These are phyloP conservation scores for Pseudozyma tsukubaensis DNA, from an alignment of 1,284 basidiomycete genomes.

Conservation along the genomic window DNA sequence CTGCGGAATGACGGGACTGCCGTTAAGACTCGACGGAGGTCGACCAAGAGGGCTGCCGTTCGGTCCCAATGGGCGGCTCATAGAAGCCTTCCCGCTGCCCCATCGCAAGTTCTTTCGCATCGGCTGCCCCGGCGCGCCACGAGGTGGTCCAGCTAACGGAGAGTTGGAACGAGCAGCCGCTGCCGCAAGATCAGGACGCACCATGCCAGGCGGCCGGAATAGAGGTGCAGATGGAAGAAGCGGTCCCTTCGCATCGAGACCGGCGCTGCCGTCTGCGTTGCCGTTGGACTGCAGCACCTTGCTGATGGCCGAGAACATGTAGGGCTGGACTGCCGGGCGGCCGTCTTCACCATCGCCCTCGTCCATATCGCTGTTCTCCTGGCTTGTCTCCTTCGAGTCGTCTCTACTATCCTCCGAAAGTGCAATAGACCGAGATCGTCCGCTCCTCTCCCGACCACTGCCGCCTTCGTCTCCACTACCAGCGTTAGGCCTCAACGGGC, in stretches of 20 bases:
- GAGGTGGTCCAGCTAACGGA: constrained; percentile 51
- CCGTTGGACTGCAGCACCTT: constrained; percentile 43
- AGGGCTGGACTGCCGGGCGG: constrained; percentile 20
- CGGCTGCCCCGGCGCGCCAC: constrained; percentile 53
- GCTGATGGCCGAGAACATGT: constrained; percentile 51
- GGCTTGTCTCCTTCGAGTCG: constrained; percentile 28
- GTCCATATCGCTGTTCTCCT: constrained; percentile 35
- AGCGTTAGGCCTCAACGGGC: constrained; percentile 9
- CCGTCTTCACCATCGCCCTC: constrained; percentile 30
- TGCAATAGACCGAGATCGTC: constrained; percentile 30
- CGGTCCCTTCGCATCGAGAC: constrained; percentile 24
- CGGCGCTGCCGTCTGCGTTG: constrained; percentile 9
- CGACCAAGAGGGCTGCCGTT: constrained; percentile 38
- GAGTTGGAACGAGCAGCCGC: constrained; percentile 47
- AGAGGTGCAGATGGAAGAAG: constrained; percentile 34
- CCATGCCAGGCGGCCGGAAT: constrained; percentile 28
- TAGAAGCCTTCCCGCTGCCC: constrained; percentile 64
- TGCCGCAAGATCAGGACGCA: constrained; percentile 38
- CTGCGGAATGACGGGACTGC: constrained; percentile 25
- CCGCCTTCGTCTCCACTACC: constrained; percentile 32
- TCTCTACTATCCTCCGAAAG: constrained; percentile 27
- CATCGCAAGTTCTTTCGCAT: constrained; percentile 65
- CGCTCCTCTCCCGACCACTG: constrained; percentile 32
- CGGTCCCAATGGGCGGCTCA: constrained; percentile 53
- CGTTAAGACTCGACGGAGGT: constrained; percentile 29